Base-by-base conservation (phyloP, 2,329 filamentous ascomycete genomes). In the Didymella pomorum region DNA sequence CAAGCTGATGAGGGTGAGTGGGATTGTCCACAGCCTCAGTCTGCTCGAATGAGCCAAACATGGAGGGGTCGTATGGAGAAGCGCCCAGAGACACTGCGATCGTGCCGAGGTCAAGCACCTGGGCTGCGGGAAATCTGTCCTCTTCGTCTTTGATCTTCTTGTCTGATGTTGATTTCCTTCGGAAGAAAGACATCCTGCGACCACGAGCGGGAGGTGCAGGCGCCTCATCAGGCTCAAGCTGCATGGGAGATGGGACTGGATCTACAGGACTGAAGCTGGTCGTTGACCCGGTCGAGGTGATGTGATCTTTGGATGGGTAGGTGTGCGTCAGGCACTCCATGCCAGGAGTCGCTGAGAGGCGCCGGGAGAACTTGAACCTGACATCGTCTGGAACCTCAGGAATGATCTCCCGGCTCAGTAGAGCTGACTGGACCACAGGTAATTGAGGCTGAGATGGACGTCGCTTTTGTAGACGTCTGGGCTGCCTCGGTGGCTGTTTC, bases 11-110 rank as follows among this genome's bases (percentile, higher is more conserved):
- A 14, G 76, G 72, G 58, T 78, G 71, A 10, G 70, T 72, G 16
- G 73, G 70, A 9, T 67, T 62, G 8, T 65, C 62, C 8, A 70
- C 56, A 10, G 53, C 52, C 47, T 67, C 62, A 26, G 46, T 65
- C 23, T 46, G 58, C 21, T 53, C 59, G n/a, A 56, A 63, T 11
- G 61, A 53, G 6, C 51, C 43, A 33, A 65, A 52, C 62, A 73
- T 76, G 16, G 80, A 77, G 35, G 77, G 72, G 52, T 81, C 80
- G 58, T 81, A 82, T 5, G 80, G 78, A 11, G 77, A 79, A 20
- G 68, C 62, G 21, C 80, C 80, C 0, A 82, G 71, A 4, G 78
- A 71, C 11, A 73, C 66, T 4, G 77, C 76, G 6, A 79, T 78
- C 2, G 76, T 79, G 16, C 74, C 78, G 33, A 81, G 73, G 60